phyloP scores from a whole-genome alignment of 2,329 filamentous ascomycete genomes.

The Tolypocladium paradoxum region DNA sequence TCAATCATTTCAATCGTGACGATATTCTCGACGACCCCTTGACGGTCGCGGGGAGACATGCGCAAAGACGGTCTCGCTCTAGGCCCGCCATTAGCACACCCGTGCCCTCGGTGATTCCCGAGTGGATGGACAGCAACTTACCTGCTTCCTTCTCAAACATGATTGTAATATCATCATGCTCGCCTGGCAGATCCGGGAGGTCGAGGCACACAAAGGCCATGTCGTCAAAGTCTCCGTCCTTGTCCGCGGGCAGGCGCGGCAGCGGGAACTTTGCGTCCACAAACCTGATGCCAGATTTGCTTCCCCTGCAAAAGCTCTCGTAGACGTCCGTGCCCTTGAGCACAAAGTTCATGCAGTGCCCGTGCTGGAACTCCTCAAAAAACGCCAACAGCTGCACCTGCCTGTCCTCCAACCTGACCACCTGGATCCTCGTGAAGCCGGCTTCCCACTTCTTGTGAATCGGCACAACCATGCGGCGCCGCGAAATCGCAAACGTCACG shows the following conservation, averaged over 20 bases:
- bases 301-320: slow-evolving; percentile 53
- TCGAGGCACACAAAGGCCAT: slow-evolving; percentile 76
- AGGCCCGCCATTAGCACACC: neutral
- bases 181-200: slow-evolving; percentile 77
- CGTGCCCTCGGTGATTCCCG: neutral
- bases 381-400: slow-evolving; percentile 72
- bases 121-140: slow-evolving; percentile 29
- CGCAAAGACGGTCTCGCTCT: slow-evolving; percentile 45
- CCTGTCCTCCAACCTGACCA: slow-evolving; percentile 61
- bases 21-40: slow-evolving; percentile 32
- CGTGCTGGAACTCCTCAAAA: slow-evolving; percentile 79
- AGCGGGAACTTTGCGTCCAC: slow-evolving; percentile 87
- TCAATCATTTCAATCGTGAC: slow-evolving; percentile 15
- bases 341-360: slow-evolving; percentile 79
- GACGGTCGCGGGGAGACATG: slow-evolving; percentile 44
- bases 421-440: slow-evolving; percentile 65
- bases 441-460: slow-evolving; percentile 95
- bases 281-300: slow-evolving; percentile 64
- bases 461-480: slow-evolving; percentile 78
- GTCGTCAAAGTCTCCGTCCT: slow-evolving; percentile 42
- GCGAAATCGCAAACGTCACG: slow-evolving; percentile 66
- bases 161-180: slow-evolving; percentile 86
- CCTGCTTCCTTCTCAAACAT: slow-evolving; percentile 70
- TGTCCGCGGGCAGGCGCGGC: slow-evolving; percentile 48
- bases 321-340: slow-evolving; percentile 78